Evolutionary conservation across 2,329 filamentous ascomycete species (phyloP), one percentile per base, ranked within the genome.

Genomic region (Penicillium occitanis): DNA sequence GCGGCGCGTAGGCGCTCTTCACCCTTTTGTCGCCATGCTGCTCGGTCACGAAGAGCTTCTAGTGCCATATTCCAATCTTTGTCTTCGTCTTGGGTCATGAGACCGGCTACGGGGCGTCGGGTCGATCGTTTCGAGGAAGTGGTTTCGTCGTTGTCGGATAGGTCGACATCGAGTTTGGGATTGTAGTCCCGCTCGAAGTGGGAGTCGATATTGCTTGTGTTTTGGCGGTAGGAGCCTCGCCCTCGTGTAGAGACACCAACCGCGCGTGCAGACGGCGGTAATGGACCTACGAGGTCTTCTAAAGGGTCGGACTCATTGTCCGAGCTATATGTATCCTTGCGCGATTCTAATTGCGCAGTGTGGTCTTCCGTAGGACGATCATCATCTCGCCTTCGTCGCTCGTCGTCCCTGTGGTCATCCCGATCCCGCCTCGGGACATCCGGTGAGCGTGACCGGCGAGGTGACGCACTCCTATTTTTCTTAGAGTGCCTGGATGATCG

Each of bases 61-160:
- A 95, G 82, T 0, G 91, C 88, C 71, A 91, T 87, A 53, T 91
- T 90, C 93, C 92, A 97, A 67, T 91, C 87, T 68, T 89, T 88
- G 67, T 91, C 87, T 68, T 89, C 88, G 33, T 83, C 84, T 2
- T 79, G 80, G 1, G 80, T 78, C 68, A 84, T 83, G 58, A 80
- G 72, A 14, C 78, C 77, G 1, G 76, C 68, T 8, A 80, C 77
- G 14, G 75, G 75, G 13, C 77, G 76, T 28, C 74, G 81, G 75
- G 68, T 76, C 69, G 51, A 82, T 78, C 46, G 83, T 79, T 3
- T 90, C 77, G 71, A 91, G 87, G n/a, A 80, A 75, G 6, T 77
- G 0, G 85, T 84, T 67, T 87, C 83, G 70, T 90, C 90, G 60
- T 77, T 72, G 10, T 78, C 75, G 17, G 79, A 75, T 6, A 72